A percentile compares a stretch with the other conserved stretches of the same genome.
Evolutionary conservation across 2,329 filamentous ascomycete genomes (phyloP).

Genomic region (Fusarium euwallaceae): DNA sequence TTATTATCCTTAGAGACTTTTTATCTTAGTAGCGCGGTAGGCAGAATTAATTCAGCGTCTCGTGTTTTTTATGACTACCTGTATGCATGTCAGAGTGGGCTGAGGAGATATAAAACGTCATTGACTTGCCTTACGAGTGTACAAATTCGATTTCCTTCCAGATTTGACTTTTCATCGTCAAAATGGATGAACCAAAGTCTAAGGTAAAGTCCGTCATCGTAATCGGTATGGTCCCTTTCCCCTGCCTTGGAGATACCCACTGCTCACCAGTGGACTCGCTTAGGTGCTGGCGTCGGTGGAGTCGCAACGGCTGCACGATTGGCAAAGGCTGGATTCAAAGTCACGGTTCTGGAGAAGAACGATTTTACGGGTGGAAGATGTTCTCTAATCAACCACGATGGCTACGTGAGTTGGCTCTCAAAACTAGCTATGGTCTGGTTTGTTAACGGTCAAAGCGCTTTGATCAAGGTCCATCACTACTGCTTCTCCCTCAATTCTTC

Average conservation of each 20-base stretch:
- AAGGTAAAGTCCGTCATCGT: constrained; percentile 47
- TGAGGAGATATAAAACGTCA: constrained; percentile 35
- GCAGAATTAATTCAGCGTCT: too few relatives aligned
- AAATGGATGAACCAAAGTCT: constrained; percentile 30
- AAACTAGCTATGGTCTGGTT: accelerated
- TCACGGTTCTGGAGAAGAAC: constrained; percentile 86
- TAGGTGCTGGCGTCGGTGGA: constrained; percentile 78
- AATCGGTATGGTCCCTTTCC: constrained; percentile 35
- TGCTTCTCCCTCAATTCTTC: constrained; percentile 79
- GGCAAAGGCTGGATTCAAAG: constrained; percentile 75
- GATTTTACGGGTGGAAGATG: constrained; percentile 79
- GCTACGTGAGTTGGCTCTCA: constrained; percentile 50
- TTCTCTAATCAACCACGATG: constrained; percentile 71
- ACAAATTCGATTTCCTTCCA: background rate
- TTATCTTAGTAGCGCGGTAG: too few relatives aligned
- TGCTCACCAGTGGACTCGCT: background rate
- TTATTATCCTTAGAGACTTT: too few relatives aligned
- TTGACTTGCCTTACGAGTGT: constrained; percentile 20
- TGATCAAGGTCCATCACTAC: constrained; percentile 81
- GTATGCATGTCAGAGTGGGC: constrained; percentile 18
- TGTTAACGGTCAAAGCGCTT: constrained; percentile 64
- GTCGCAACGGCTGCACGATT: constrained; percentile 79
- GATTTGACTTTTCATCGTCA: constrained; percentile 1
- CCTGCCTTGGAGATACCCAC: background rate
- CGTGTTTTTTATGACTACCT: too few relatives aligned